Base-by-base conservation (phyloP, 768 basidiomycete genomes). In the Tulasnella calospora region DNA sequence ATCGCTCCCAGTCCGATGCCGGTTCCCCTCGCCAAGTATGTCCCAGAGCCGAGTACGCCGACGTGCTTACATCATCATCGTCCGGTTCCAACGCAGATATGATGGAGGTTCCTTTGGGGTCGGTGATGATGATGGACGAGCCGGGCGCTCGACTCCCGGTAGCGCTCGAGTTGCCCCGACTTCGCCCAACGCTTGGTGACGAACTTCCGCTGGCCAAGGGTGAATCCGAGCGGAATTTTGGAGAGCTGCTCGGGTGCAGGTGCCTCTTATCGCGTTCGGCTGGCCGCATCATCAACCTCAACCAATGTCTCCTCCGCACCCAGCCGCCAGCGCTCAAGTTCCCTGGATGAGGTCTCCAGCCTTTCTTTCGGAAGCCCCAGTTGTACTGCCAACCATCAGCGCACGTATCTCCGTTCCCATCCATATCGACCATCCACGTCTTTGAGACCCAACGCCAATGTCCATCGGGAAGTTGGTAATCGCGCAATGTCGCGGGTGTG, bases 391-490 rank as follows among this genome's bases (percentile, higher is more conserved):
- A 95, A 74, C 79, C 80, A 30, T 79, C 76, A n/a, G 92, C 88
- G 81, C 94, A 92, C 3, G 94, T 91, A 81, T 91, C 88, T 73
- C 92, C 92, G 81, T 92, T 90, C 38, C 90, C 89, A 57, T 91
- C 92, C 93, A 95, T 94, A 85, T 95, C 94, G 78, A 94, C 89
- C 92, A 94, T 92, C 93, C 93, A 95, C 9, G 88, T 84, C 61
- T 88, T 88, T 57, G 92, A 93, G 1, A 94, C 89, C 93, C 93
- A 95, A 74, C 85, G 88, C 94, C 94, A 95, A 30, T 87, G 88
- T 33, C 92, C 93, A 80, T 94, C 92, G 2, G 93, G 93, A 35
- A 94, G 87, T 12, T 92, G 91, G 81, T 91, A 95, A 77, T 88
- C 87, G 4, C 84, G 83, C 6, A 93, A 87, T 10, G 90, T 83